These are phyloP conservation scores for sorghum (Sorghum bicolor) DNA, from an alignment of 176 grass and related monocot genomes.

Conservation along the genomic window Sorghum_bicolor_NCBIv3 NC_012873.2:53878001-53878500, in stretches of 20 bases:
- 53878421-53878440: conserved; percentile 62
- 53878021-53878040: conserved; percentile 1
- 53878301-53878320: conserved; percentile 56
- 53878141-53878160: conserved; percentile 58
- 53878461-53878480: conserved; percentile 99
- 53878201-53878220: conserved; percentile 67
- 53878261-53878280: conserved; percentile 93
- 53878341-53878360: conserved; percentile 1
- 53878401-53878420: conserved; percentile 66
- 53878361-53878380: background rate
- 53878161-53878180: conserved; percentile 80
- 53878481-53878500: conserved; percentile 78
- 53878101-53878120: conserved; percentile 63
- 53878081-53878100: conserved; percentile 94
- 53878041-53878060: conserved; percentile 49
- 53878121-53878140: conserved; percentile 59
- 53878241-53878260: conserved; percentile 86
- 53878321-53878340: conserved; percentile 8
- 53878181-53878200: conserved; percentile 82
- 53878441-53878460: conserved; percentile 66
- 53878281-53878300: conserved; percentile 77
- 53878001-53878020: background rate
- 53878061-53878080: conserved; percentile 70
- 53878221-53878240: conserved; percentile 49
- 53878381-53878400: conserved; percentile 88